phyloP scores from a whole-genome alignment of 2,329 filamentous ascomycete species.

The Botrytis medusae region DNA sequence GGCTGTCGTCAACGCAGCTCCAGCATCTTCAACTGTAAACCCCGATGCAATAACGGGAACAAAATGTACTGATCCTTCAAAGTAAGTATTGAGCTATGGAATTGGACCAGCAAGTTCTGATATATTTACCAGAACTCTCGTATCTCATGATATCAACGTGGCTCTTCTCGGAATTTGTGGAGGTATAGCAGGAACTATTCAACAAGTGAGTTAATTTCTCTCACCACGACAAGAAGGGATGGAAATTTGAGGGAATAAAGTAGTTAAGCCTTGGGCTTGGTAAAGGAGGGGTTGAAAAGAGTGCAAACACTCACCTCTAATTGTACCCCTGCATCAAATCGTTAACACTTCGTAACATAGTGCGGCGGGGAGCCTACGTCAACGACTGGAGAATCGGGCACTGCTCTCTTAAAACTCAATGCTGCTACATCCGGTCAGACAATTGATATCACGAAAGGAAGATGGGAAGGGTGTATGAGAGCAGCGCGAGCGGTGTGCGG shows the following conservation, averaged over 20 bases:
- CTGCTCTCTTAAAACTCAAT: conserved; percentile 49
- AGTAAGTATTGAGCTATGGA: conserved; percentile 29
- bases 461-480: conserved; percentile 55
- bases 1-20: conserved; percentile 7
- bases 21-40: conserved; percentile 31
- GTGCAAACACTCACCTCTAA: neutral
- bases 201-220: conserved; percentile 23
- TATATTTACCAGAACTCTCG: conserved; percentile 24
- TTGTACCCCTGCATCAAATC: neutral
- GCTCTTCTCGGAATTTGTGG: conserved; percentile 51
- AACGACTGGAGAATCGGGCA: conserved; percentile 49
- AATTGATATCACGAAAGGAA: conserved; percentile 53
- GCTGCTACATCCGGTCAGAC: conserved; percentile 46
- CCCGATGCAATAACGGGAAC: conserved; percentile 39
- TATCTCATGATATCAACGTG: conserved; percentile 48
- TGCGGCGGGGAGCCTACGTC: conserved; percentile 48
- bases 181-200: conserved; percentile 48
- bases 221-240: neutral
- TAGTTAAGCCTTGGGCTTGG: neutral
- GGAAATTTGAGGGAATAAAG: neutral
- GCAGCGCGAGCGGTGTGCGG: conserved; percentile 44
- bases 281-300: neutral
- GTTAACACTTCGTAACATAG: conserved; percentile 30
- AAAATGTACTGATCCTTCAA: conserved; percentile 38
- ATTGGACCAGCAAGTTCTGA: conserved; percentile 5